Evolutionary conservation across 441 rosid genomes (phyloP), one percentile per base, ranked within the genome.

Genomic region (Aleurites moluccanus): DNA sequence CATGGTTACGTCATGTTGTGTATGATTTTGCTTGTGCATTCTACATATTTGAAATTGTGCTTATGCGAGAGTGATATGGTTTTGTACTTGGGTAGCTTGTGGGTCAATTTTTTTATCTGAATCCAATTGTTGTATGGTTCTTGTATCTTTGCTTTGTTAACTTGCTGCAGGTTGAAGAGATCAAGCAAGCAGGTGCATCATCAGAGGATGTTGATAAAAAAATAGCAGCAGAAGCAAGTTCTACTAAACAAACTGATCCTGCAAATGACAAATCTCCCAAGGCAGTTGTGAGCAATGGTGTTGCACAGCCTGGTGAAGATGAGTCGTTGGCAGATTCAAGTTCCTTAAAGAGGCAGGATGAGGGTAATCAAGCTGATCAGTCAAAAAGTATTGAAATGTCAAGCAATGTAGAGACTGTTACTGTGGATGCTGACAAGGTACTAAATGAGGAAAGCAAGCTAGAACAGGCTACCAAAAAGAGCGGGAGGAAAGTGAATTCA

Each of bases 241-340:
- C 83, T 71, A 79, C 84, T 53, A 83, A 84, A 81, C 81, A 47
- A 86, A 86, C 73, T 70, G 92, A 78, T 77, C 74, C 82, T 71
- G 80, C 80, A 40, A 82, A 81, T 84, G 88, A 83, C 30, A 87
- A 86, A 77, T 81, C 91, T 78, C 73, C 92, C 8, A 86, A 87
- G 83, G 81, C 87, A 79, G 88, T 83, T 71, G 82, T 84, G 82
- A 88, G 91, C 87, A 93, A 91, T 82, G 97, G 92, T 45, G 74
- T 80, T 33, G 68, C 87, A 35, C 87, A 80, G 82, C 49, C 78
- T 23, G 78, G 67, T 42, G 91, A 88, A 80, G 84, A 82, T 55
- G 91, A 85, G 42, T 82, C 88, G 56, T 67, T 82, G 28, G 81
- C 77, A 55, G 92, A 88, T 87, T 74, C 84, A 1, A 72, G 77